phyloP scores from a whole-genome alignment of 345 rosid genomes.

The Acer yangbiense region DNA sequence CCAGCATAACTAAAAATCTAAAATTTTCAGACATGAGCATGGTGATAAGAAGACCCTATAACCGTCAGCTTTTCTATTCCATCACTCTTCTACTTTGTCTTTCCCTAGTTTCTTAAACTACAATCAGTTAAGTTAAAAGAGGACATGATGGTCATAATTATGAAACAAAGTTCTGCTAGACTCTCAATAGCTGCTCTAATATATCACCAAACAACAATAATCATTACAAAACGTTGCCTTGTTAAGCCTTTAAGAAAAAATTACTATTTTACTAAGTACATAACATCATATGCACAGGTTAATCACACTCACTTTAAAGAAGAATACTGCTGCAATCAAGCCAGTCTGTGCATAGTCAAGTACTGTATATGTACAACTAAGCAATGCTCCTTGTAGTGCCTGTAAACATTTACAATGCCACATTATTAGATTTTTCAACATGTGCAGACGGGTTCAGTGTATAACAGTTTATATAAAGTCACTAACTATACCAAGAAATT shows the following conservation, averaged over 20 bases:
- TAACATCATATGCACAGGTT: constrained; percentile 14
- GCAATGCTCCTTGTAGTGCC: constrained; percentile 86
- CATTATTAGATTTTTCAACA: neutral
- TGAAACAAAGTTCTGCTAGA: neutral
- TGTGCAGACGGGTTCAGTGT: neutral
- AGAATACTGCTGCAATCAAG: constrained; percentile 91
- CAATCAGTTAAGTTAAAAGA: neutral
- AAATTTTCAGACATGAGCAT: neutral
- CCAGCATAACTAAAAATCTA: neutral
- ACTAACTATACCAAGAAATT: constrained; percentile 2
- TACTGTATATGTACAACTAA: constrained; percentile 71
- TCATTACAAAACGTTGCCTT: neutral
- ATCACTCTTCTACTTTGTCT: neutral
- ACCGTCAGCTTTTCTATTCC: neutral
- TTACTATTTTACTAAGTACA: constrained; percentile 8
- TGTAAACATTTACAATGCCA: constrained; percentile 25
- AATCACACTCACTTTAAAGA: constrained; percentile 74
- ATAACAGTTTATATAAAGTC: neutral
- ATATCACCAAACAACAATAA: neutral
- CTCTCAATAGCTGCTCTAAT: neutral
- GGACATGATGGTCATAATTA: neutral
- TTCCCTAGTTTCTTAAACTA: neutral
- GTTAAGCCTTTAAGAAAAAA: neutral
- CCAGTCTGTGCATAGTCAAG: constrained; percentile 99
- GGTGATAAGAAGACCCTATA: neutral